Base-by-base conservation (phyloP, 495 filamentous ascomycete genomes). In the Lophiostoma macrostomum region DNA sequence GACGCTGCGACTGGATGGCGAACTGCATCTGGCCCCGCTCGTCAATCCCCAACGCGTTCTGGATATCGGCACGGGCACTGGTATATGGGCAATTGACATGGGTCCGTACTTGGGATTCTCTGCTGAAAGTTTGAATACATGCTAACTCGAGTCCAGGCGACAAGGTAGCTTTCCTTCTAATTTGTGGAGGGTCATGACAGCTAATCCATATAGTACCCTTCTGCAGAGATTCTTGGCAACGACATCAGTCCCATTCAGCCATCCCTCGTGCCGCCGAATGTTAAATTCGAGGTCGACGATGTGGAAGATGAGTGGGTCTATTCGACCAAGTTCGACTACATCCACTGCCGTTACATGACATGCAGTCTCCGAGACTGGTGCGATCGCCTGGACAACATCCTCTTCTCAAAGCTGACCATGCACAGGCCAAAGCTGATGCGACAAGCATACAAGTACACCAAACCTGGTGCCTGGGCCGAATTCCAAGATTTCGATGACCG, bases 401-500 rank as follows among this genome's bases (percentile, higher is more conserved):
- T 6, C 5, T 37, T 18, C 34, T 18, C n/a, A 37, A 37, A 14
- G 29, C n/a, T 37, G 34, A 14, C 34, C 20, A 14, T 6, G 5
- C n/a, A 12, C n/a, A 29, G 43, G 58, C 53, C 58, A 4, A 54
- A 52, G 12, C 43, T 72, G 37, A 64, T 69, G 25, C 18, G 50
- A 13, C 65, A 70, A 60, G 57, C 54, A 43, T 69, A 30, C 39
- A 63, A 68, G 68, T 65, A 56, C 32, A 54, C 68, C 14, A 64
- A 64, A 35, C 79, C 79, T 3, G 77, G 78, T 41, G 79, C 73
- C 29, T 81, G 74, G 65, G 62, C 80, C 31, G 80, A 83, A 50
- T 63, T 78, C 48, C 71, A 77, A 50, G 78, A 82, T 49, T 61
- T 56, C 49, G 59, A 65, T 20, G 55, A 76, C 22, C 57, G 63